Conservation (phyloP, 306 rosid genomes). For the Corylus heterophylla region DNA sequence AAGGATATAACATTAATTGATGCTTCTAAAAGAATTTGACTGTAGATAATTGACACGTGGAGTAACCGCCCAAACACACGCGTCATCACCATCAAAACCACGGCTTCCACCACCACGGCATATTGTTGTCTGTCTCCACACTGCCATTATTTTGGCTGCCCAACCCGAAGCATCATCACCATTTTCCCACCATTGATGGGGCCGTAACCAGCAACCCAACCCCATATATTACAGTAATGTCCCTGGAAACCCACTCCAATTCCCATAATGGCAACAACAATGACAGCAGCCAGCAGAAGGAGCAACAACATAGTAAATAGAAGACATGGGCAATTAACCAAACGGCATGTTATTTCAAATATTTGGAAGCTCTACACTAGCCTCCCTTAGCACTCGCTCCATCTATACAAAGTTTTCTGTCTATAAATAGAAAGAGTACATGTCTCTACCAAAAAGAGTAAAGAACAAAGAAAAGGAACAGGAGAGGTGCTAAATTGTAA, state of each 20-base stretch:
- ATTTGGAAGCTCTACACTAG: neutral
- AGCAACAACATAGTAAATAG: neutral
- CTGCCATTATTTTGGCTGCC: neutral
- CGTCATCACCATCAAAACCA: too few relatives aligned
- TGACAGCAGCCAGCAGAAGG: neutral
- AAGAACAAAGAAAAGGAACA: neutral
- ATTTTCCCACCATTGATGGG: too few relatives aligned
- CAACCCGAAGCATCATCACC: too few relatives aligned
- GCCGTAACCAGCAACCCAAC: too few relatives aligned
- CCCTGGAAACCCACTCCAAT: neutral
- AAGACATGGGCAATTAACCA: neutral
- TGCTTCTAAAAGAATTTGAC: too few relatives aligned
- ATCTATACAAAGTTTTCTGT: constrained; percentile 35
- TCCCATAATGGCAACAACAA: neutral
- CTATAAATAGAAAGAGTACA: constrained; percentile 14
- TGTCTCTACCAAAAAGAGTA: constrained; percentile 10
- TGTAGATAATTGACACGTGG: too few relatives aligned
- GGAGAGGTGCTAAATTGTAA: constrained; percentile 20
- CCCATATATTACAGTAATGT: neutral
- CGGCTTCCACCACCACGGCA: too few relatives aligned
- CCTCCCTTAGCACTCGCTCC: constrained; percentile 27
- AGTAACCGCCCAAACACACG: too few relatives aligned
- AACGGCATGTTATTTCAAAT: neutral
- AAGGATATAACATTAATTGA: too few relatives aligned
- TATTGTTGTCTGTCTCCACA: too few relatives aligned